Base-by-base conservation (phyloP, 163 green algal genomes). In the Chloromonas sp. region DNA sequence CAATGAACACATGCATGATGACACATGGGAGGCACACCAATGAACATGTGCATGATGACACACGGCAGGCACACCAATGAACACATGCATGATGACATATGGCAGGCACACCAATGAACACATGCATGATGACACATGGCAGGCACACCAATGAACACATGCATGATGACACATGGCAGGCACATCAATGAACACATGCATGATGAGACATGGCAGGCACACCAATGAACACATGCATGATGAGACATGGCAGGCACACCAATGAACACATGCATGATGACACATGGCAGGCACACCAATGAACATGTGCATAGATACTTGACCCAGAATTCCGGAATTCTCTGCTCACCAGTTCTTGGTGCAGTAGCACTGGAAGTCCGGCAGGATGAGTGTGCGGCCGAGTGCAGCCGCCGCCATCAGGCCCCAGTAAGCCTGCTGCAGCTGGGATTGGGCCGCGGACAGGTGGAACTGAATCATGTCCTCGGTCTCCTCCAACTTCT, bases 391-490 rank as follows among this genome's bases (percentile, higher is more conserved):
- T 3, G 58, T 70, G 11, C 82, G 70, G 62, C 81, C 58, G 15
- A 85, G 82, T 2, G 14, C 70, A n/a, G 78, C 57, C 2, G 62
- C 66, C 14, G 70, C 70, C 3, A 81, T n/a, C n/a, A 85, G 70
- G 82, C 82, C 82, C 3, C 78, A 85, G 82, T 85, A 85, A 36
- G 36, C 36, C 36, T 36, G 36, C 36, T 36, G 36, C 36, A 36
- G 36, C 36, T 36, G 36, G 36, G 36, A 36, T 36, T 36, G 36
- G 36, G 78, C 81, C 15, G 81, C 70, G 1, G 8, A 0, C 36
- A 91, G 58, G 70, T 88, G 71, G 78, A 87, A 89, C 66, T 77
- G 58, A 1, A 85, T 81, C 87, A 91, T 91, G 0, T 74, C 36
- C 59, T 85, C 85, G 0, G 85, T 91, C 2, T 85, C 70, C 14